phyloP scores from a whole-genome alignment of 345 rosid genomes.

The Eucalyptus pumila region DNA sequence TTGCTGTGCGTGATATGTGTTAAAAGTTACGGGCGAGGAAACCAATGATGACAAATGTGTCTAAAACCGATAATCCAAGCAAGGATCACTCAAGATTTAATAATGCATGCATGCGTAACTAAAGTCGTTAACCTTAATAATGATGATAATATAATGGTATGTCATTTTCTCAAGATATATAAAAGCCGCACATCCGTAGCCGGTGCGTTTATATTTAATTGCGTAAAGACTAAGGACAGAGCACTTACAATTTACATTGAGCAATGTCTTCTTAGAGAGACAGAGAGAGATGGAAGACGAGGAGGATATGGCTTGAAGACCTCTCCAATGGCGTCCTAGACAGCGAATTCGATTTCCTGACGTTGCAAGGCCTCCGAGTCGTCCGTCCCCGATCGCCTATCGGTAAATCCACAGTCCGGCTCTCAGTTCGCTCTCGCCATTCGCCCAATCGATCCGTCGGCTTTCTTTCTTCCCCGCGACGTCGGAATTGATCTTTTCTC shows the following conservation, averaged over 20 bases:
- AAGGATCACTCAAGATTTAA: background rate
- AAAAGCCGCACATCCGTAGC: background rate
- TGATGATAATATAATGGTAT: background rate
- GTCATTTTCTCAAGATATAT: background rate
- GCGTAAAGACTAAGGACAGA: background rate
- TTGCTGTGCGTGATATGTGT: fast-evolving
- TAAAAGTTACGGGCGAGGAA: background rate
- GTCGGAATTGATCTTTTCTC: background rate
- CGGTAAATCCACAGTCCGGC: background rate
- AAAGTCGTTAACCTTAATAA: background rate
- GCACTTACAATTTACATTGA: background rate
- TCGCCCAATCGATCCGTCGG: background rate
- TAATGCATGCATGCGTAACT: background rate
- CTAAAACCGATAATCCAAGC: background rate
- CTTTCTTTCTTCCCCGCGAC: background rate
- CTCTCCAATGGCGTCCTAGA: background rate
- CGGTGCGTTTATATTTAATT: background rate
- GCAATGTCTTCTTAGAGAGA: background rate
- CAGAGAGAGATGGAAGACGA: background rate
- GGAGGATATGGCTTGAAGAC: background rate
- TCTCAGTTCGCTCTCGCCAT: background rate
- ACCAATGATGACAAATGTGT: background rate
- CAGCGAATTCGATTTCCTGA: background rate
- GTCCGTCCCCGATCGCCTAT: conserved; percentile 4
- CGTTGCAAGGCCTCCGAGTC: conserved; percentile 5